phyloP scores from a whole-genome alignment of 1,284 basidiomycete genomes.

The Entoloma clypeatum region DNA sequence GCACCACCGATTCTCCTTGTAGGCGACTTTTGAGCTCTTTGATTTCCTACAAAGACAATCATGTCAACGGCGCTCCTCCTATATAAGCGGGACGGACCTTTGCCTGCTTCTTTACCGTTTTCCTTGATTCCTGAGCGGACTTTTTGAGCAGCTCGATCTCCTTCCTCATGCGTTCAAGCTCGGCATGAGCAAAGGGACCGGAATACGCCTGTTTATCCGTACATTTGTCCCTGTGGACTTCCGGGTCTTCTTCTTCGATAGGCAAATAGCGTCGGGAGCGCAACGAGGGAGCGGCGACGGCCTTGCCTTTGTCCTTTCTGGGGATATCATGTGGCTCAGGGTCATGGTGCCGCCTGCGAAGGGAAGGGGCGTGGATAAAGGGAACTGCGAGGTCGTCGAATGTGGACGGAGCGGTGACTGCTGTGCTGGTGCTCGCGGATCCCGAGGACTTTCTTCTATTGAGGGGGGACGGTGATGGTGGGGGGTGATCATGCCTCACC shows the following conservation, averaged over 20 bases:
- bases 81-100: slow-evolving; percentile 42
- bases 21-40: slow-evolving; percentile 46
- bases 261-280: slow-evolving; percentile 10
- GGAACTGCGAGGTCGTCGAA: too few species aligned
- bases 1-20: slow-evolving; percentile 13
- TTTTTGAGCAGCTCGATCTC: slow-evolving; percentile 44
- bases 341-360: background rate
- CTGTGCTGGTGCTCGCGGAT: slow-evolving; percentile 15
- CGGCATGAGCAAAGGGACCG: slow-evolving; percentile 37
- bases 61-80: background rate
- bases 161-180: slow-evolving; percentile 46
- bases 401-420: slow-evolving; percentile 7
- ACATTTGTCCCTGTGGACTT: slow-evolving; percentile 14
- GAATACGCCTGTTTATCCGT: slow-evolving; percentile 22
- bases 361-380: too few species aligned
- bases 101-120: slow-evolving; percentile 48
- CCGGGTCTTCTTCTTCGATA: background rate
- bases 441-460: slow-evolving; percentile 25
- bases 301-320: slow-evolving; percentile 21
- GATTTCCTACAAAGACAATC: slow-evolving; percentile 36
- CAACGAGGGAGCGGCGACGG: slow-evolving; percentile 14
- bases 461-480: slow-evolving; percentile 9
- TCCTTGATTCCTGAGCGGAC: slow-evolving; percentile 46
- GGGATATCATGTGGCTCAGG: too few species aligned
- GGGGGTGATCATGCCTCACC: slow-evolving; percentile 8